Base-by-base conservation (phyloP, 73 alveolate genomes). In the Durusdinium trenchii region DNA sequence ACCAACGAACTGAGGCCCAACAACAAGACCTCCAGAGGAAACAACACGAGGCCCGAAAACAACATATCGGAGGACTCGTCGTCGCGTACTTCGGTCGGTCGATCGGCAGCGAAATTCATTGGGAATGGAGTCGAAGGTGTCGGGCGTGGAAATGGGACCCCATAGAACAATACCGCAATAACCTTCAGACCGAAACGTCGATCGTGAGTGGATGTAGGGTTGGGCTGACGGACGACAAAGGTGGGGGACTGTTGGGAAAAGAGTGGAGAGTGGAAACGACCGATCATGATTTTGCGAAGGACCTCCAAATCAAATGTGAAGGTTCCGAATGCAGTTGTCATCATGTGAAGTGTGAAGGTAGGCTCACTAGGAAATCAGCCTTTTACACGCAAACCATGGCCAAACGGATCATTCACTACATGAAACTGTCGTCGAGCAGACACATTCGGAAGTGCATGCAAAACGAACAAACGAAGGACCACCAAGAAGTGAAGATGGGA, bases 51-150 rank as follows among this genome's bases (percentile, higher is more conserved):
- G 94, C 94, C 40, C 57, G 94, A 18, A 84, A 84, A 84, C 94
- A 84, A 36, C 94, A 84, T 20, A 50, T 84, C 3, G 94, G 94
- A 10, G 94, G 79, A 5, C 38, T 84, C 57, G 94, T 84, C 3
- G 94, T 52, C 52, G 94, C 94, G 10, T 84, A 84, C 38, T 23
- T 28, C 16, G 94, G 79, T 51, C 50, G 94, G 54, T 14, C 46
- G 26, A n/a, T 28, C 3, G 94, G 94, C 3, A 51, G 78, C 60
- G 78, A 84, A 7, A 57, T 84, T 9, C 57, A 84, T 36, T 84
- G 94, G 94, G 76, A 50, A 50, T 84, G 94, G 94, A 35, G 57
- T n/a, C 76, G 94, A 3, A 30, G 94, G 79, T 84, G 94, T 84
- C 14, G 94, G 76, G 94, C 94, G 1, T 84, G 94, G 94, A 84